Conservation (phyloP, 2,329 filamentous ascomycete species). For the Aspergillus pseudonomiae region DNA sequence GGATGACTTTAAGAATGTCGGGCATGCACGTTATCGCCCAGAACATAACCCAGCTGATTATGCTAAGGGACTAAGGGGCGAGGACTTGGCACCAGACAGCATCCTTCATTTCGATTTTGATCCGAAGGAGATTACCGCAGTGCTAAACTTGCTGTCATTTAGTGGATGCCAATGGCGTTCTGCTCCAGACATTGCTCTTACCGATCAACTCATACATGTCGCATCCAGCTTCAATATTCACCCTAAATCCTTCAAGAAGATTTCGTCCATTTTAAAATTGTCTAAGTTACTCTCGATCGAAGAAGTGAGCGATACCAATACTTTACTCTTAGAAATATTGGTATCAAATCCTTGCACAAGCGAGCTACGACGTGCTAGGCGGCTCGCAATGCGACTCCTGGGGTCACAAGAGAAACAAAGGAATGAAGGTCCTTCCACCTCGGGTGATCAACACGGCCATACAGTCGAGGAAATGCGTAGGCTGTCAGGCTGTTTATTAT, state of each 20-base stretch:
- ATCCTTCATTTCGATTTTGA: slow-evolving; percentile 33
- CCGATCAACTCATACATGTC: slow-evolving; percentile 24
- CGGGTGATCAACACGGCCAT: neutral
- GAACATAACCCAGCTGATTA: slow-evolving; percentile 17
- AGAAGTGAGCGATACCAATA: slow-evolving; percentile 10
- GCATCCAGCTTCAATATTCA: slow-evolving; percentile 13
- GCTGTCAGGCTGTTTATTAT: slow-evolving; percentile 12
- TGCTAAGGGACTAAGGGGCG: slow-evolving; percentile 6
- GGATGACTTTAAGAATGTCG: slow-evolving; percentile 14
- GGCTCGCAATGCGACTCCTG: slow-evolving; percentile 8
- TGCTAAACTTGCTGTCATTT: slow-evolving; percentile 22
- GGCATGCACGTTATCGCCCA: slow-evolving; percentile 17
- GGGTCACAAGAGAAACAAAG: neutral
- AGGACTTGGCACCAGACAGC: neutral
- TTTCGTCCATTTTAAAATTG: slow-evolving; percentile 17
- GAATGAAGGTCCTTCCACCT: neutral
- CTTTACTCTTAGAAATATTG: slow-evolving; percentile 11
- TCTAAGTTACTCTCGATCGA: slow-evolving; percentile 10
- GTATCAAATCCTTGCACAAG: neutral
- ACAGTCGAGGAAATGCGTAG: slow-evolving; percentile 4
- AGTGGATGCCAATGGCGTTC: slow-evolving; percentile 10
- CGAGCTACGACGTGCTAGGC: slow-evolving; percentile 4
- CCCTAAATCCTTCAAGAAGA: slow-evolving; percentile 6
- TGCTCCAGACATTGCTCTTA: slow-evolving; percentile 21
- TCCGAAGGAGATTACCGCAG: slow-evolving; percentile 23